Percentiles rank a stretch among this genome's conserved stretches.
phyloP scores from a whole-genome alignment of 148 eudicot species.

The Bassia scoparia region DNA sequence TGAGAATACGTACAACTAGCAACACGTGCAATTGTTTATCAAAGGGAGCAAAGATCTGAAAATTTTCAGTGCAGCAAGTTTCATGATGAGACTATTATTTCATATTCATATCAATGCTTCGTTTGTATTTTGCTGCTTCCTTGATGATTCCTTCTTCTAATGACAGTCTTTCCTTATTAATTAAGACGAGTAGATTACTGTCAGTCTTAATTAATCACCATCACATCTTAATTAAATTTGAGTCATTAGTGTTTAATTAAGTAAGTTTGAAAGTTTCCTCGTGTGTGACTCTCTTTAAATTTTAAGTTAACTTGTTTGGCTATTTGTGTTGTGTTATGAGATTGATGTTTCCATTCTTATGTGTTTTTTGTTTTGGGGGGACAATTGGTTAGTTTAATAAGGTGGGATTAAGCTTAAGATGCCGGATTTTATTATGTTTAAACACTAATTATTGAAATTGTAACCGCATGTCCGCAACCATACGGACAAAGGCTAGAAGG shows the following conservation, averaged over 20 bases:
- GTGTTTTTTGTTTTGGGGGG: background rate
- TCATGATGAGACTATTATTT: no score
- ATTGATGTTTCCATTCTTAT: background rate
- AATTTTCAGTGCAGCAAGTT: slow-evolving; percentile 13
- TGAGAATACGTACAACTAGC: slow-evolving; percentile 1
- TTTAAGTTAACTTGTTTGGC: background rate
- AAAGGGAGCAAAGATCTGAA: slow-evolving; percentile 25
- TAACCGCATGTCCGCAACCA: no score
- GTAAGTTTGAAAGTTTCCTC: background rate
- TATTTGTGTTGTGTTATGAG: background rate
- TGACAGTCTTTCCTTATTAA: background rate
- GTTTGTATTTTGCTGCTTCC: slow-evolving; percentile 14
- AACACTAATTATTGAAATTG: no score
- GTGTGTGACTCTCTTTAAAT: background rate
- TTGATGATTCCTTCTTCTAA: slow-evolving; percentile 20
- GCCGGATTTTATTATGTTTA: no score
- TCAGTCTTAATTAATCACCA: slow-evolving; percentile 12
- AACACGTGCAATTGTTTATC: slow-evolving; percentile 21
- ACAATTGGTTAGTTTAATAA: no score
- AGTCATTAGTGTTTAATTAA: background rate
- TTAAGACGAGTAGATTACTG: background rate
- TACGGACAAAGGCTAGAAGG: no score
- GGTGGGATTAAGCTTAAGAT: background rate
- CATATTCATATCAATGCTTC: background rate
- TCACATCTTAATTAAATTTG: background rate